Conservation (phyloP, 352 stramenopile genomes). For the Pythium pyrilobum region DNA sequence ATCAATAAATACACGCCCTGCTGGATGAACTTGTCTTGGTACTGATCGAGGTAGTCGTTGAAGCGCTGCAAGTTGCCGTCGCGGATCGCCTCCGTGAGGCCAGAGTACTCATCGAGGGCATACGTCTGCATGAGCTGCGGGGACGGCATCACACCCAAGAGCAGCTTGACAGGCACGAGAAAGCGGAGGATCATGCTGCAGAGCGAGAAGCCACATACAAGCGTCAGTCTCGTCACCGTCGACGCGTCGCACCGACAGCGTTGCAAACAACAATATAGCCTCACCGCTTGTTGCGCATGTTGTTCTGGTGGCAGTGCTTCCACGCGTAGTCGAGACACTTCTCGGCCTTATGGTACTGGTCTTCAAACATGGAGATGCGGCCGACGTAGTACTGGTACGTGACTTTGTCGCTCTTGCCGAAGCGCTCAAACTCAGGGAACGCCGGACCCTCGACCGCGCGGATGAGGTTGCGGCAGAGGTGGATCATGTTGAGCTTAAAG, state of each 20-base stretch:
- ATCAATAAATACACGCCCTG: conserved; percentile 95
- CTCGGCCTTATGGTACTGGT: conserved; percentile 94
- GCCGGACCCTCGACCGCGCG: conserved; percentile 72
- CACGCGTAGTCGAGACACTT: conserved; percentile 92
- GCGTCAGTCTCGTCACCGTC: too few species aligned
- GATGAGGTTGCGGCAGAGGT: conserved; percentile 94
- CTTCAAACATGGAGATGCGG: conserved; percentile 96
- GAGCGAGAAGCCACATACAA: not conserved
- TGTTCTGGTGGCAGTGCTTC: conserved; percentile 85
- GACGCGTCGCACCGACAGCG: too few species aligned
- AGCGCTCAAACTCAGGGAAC: conserved; percentile 73
- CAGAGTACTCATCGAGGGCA: conserved; percentile 76
- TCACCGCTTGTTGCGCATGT: conserved; percentile 86
- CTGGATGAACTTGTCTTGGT: conserved; percentile 89
- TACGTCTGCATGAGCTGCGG: conserved; percentile 89
- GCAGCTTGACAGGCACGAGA: conserved; percentile 92
- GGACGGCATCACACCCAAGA: conserved; percentile 91
- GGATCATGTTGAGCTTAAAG: conserved; percentile 93
- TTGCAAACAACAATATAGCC: not conserved
- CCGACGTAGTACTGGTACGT: conserved; percentile 96
- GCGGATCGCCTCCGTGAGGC: conserved; percentile 88
- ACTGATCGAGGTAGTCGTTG: conserved; percentile 88
- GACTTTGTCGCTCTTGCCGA: conserved; percentile 87
- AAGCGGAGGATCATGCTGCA: conserved; percentile 91
- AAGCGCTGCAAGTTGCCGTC: conserved; percentile 91